These are phyloP conservation scores for Manihot esculenta DNA, from an alignment of 441 rosid species.

Conservation along the genomic window DNA sequence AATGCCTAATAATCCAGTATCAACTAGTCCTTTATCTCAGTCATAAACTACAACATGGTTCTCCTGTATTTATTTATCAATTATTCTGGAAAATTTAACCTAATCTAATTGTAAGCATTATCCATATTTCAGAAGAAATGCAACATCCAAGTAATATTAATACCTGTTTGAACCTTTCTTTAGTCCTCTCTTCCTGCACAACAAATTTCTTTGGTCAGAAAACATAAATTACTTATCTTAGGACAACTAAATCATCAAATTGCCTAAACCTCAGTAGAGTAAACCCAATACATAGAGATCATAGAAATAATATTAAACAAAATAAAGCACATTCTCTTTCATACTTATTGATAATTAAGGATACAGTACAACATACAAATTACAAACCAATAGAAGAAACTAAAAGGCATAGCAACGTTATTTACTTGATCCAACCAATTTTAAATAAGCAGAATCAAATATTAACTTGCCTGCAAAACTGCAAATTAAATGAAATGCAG, in stretches of 20 bases:
- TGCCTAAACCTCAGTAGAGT: neutral
- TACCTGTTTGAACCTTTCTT: constrained; percentile 72
- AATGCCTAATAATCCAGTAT: neutral
- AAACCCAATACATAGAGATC: neutral
- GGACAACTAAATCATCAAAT: neutral
- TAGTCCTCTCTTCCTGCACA: constrained; percentile 60
- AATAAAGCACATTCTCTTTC: neutral
- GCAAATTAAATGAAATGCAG: too few species aligned
- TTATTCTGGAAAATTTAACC: neutral
- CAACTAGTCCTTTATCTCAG: neutral
- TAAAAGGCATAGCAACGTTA: neutral
- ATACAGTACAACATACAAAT: neutral
- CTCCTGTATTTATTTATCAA: neutral
- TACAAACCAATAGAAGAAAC: neutral
- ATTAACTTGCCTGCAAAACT: neutral
- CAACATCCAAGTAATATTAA: neutral
- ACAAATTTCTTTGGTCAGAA: constrained; percentile 19
- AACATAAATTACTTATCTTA: neutral
- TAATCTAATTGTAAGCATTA: neutral
- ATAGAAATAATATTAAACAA: neutral
- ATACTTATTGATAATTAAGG: neutral
- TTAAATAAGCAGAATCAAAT: neutral
- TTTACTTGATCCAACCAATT: neutral
- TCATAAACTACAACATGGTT: neutral
- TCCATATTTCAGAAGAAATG: neutral